Conservation (phyloP, 176 grass and related monocot genomes). For the Rhynchospora breviuscula region DNA sequence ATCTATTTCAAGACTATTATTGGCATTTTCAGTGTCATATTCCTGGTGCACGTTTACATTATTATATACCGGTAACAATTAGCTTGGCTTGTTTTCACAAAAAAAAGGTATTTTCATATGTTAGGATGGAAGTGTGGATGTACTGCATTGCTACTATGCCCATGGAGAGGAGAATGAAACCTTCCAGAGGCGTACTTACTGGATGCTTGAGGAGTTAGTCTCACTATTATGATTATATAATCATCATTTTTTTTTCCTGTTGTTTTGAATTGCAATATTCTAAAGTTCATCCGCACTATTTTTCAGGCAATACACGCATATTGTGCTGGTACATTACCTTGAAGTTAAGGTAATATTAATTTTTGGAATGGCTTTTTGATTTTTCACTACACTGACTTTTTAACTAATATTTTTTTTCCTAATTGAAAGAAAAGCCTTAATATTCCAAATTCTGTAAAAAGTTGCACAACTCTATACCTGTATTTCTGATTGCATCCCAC, state of each 20-base stretch:
- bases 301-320: constrained; percentile 91
- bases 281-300: constrained; percentile 14
- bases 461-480: neutral
- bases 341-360: constrained; percentile 75
- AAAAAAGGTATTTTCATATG: constrained; percentile 10
- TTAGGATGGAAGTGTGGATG: constrained; percentile 98
- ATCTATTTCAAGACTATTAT: neutral
- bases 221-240: neutral
- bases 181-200: constrained; percentile 97
- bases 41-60: neutral
- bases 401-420: neutral
- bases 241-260: constrained; percentile 5
- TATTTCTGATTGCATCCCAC: neutral
- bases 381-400: neutral
- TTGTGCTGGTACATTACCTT: constrained; percentile 98
- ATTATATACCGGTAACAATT: constrained; percentile 22
- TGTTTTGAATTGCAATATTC: neutral
- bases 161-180: constrained; percentile 90
- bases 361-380: neutral
- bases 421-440: neutral
- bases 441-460: neutral
- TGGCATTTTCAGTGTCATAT: neutral
- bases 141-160: constrained; percentile 99
- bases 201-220: constrained; percentile 97
- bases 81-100: constrained; percentile 17